These are phyloP conservation scores for Pythium diclinum DNA, from an alignment of 352 stramenopile genomes.

Conservation along the genomic window DNA sequence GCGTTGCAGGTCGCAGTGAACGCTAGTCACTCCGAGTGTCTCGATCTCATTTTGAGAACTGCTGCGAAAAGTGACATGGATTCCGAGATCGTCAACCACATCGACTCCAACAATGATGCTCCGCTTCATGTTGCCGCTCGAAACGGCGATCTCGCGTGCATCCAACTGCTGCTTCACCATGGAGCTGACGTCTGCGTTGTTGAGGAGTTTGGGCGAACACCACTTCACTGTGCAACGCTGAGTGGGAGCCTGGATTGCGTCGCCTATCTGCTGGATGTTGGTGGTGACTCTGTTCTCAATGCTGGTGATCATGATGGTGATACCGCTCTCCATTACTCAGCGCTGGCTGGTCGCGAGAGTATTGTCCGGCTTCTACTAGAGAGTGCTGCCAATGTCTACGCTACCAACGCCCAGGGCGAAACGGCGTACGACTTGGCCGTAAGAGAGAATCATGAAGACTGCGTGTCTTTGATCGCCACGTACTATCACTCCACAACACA, in stretches of 20 bases:
- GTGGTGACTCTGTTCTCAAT: slow-evolving; percentile 76
- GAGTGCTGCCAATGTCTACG: slow-evolving; percentile 67
- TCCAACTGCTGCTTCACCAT: slow-evolving; percentile 74
- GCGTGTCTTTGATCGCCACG: slow-evolving; percentile 50
- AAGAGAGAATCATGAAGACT: slow-evolving; percentile 44
- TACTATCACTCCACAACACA: slow-evolving; percentile 44
- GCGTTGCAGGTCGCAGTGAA: slow-evolving; percentile 78
- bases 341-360: slow-evolving; percentile 48
- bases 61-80: slow-evolving; percentile 86
- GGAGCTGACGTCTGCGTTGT: slow-evolving; percentile 82
- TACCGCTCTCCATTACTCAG: slow-evolving; percentile 74
- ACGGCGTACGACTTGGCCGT: slow-evolving; percentile 65
- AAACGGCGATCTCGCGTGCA: slow-evolving; percentile 63
- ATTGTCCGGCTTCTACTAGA: slow-evolving; percentile 76
- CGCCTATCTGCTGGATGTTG: slow-evolving; percentile 81
- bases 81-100: slow-evolving; percentile 84
- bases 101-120: slow-evolving; percentile 75
- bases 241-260: slow-evolving; percentile 65
- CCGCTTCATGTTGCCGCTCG: slow-evolving; percentile 74
- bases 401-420: slow-evolving; percentile 55
- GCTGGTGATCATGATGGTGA: slow-evolving; percentile 72
- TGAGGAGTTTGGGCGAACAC: slow-evolving; percentile 74
- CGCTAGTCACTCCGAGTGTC: slow-evolving; percentile 48
- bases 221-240: slow-evolving; percentile 70
- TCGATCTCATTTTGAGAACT: slow-evolving; percentile 59